Evolutionary conservation across 2,329 filamentous ascomycete species (phyloP).

Genomic region (Aspergillus sp.): DNA sequence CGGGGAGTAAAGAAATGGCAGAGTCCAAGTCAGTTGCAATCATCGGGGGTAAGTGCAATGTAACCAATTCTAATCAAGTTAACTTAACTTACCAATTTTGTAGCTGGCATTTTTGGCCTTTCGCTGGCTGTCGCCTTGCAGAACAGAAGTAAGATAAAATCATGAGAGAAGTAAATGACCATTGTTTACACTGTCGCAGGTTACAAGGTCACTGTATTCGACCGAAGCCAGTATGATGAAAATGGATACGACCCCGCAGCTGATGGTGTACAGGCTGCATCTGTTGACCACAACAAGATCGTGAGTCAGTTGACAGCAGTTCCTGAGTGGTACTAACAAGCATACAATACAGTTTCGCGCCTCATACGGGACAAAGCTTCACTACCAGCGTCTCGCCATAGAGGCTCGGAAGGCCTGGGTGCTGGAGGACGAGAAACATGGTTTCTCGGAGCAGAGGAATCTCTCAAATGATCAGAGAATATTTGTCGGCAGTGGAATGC

Average conservation of each 20-base stretch:
- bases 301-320: not conserved
- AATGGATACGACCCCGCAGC: not conserved
- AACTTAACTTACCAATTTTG: not conserved
- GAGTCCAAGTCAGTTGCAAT: not conserved
- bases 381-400: not conserved
- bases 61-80: not conserved
- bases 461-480: not conserved
- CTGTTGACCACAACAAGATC: not conserved
- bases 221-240: not conserved
- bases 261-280: not conserved
- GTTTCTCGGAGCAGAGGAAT: not conserved
- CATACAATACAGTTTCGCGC: not conserved
- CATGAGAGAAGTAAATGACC: not conserved
- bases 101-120: not conserved
- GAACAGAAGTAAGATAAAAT: not conserved
- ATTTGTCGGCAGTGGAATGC: slow-evolving; percentile 13
- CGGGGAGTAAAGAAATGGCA: not conserved
- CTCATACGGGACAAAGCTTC: not conserved
- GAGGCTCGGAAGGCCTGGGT: not conserved
- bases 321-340: not conserved
- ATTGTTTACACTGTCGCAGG: not conserved
- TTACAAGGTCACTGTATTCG: not conserved
- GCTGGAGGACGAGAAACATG: not conserved
- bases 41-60: not conserved
- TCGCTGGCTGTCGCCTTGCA: not conserved